Evolutionary conservation across 768 basidiomycete species (phyloP).

Genomic region (Boletus tylopilopsis): DNA sequence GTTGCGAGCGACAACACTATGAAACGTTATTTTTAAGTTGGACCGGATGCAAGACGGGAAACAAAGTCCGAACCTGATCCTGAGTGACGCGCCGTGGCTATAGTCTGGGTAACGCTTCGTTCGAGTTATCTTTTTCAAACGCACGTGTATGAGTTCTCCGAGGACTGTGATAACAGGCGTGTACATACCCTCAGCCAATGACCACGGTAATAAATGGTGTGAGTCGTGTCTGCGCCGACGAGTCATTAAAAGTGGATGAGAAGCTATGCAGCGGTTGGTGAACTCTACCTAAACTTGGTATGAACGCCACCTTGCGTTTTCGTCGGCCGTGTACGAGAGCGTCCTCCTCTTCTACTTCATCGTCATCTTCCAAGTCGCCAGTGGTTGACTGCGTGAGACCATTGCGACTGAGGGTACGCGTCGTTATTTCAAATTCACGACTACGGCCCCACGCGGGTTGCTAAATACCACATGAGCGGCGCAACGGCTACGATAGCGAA

Average conservation of each 20-base stretch:
- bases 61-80: slow-evolving; percentile 60
- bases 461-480: slow-evolving; percentile 37
- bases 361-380: slow-evolving; percentile 80
- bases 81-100: slow-evolving; percentile 67
- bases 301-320: slow-evolving; percentile 78
- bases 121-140: slow-evolving; percentile 60
- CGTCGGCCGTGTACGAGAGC: slow-evolving; percentile 61
- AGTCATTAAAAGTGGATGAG: slow-evolving; percentile 13
- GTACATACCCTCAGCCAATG: slow-evolving; percentile 77
- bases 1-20: slow-evolving; percentile 80
- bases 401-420: slow-evolving; percentile 63
- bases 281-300: slow-evolving; percentile 74
- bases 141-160: slow-evolving; percentile 19
- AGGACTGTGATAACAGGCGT: slow-evolving; percentile 9
- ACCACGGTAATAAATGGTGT: slow-evolving; percentile 86
- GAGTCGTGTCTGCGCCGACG: slow-evolving; percentile 66
- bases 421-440: slow-evolving; percentile 87
- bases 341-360: slow-evolving; percentile 51
- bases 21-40: slow-evolving; percentile 10
- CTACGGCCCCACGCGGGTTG: slow-evolving; percentile 90
- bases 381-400: slow-evolving; percentile 63
- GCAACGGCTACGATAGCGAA: slow-evolving; percentile 2
- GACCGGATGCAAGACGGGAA: slow-evolving; percentile 15
- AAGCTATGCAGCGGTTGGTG: slow-evolving; percentile 6
- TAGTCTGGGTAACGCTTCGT: slow-evolving; percentile 76